Evolutionary conservation across 441 rosid species (phyloP).

Genomic region (Pelargonium australe): DNA sequence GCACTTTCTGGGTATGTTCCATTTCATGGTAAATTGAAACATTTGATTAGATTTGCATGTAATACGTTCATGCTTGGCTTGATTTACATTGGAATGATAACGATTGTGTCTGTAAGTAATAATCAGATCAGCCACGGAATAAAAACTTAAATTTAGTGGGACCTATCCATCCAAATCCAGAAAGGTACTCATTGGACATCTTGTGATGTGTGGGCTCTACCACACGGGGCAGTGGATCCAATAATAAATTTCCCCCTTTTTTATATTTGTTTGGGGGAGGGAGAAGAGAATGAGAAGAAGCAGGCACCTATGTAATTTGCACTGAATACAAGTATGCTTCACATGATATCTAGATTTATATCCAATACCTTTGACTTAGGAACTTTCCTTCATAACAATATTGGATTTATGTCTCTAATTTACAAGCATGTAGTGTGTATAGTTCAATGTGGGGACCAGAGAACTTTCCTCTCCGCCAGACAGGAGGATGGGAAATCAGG

Average conservation of each 20-base stretch:
- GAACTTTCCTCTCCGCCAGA: conserved; percentile 7
- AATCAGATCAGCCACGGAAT: neutral
- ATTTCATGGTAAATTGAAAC: neutral
- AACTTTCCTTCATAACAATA: conserved; percentile 3
- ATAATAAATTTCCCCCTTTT: neutral
- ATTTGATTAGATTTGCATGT: conserved; percentile 9
- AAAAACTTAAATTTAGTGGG: conserved; percentile 3
- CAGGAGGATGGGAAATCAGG: neutral
- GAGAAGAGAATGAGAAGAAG: neutral
- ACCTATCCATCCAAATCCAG: conserved; percentile 8
- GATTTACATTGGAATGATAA: neutral
- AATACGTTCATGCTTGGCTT: conserved; percentile 3
- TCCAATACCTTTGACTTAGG: conserved; percentile 9
- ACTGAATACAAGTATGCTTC: conserved; percentile 1
- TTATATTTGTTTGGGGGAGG: neutral
- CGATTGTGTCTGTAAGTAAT: conserved; percentile 4
- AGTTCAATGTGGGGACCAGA: conserved; percentile 7
- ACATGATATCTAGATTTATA: neutral
- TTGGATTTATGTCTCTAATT: conserved; percentile 3
- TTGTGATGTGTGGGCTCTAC: conserved; percentile 7
- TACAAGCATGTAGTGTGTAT: conserved; percentile 1
- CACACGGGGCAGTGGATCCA: conserved; percentile 6
- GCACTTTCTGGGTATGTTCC: conserved; percentile 5
- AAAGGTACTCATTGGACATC: conserved; percentile 6
- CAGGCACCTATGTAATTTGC: neutral